Percentiles rank a stretch among this genome's conserved stretches.
These are phyloP conservation scores for Hebeloma cylindrosporum DNA, from an alignment of 768 basidiomycete genomes.

Conservation along the genomic window DNA sequence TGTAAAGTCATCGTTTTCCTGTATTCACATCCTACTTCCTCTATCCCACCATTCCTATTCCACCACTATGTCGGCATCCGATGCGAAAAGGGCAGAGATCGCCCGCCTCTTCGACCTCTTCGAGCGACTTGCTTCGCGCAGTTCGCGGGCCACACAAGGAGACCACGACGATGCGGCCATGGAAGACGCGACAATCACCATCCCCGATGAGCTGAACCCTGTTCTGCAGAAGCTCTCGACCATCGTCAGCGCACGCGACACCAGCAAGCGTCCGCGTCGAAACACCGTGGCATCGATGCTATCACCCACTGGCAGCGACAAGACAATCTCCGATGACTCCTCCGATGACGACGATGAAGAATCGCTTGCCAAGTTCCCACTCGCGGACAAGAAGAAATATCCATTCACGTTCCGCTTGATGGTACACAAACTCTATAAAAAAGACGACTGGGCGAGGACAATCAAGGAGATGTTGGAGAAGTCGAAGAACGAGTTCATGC, in stretches of 20 bases:
- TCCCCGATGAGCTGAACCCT: slow-evolving; percentile 17
- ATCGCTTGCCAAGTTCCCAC: slow-evolving; percentile 42
- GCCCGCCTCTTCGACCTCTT: slow-evolving; percentile 54
- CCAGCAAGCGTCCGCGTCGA: slow-evolving; percentile 18
- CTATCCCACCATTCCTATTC: background rate
- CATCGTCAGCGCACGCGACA: slow-evolving; percentile 17
- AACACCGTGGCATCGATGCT: slow-evolving; percentile 27
- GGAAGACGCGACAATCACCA: slow-evolving; percentile 25
- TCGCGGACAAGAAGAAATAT: slow-evolving; percentile 38
- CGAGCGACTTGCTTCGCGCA: slow-evolving; percentile 49
- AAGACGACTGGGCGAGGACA: slow-evolving; percentile 58
- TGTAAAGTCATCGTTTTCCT: slow-evolving; percentile 1
- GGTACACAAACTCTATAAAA: slow-evolving; percentile 63
- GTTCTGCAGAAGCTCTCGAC: slow-evolving; percentile 33
- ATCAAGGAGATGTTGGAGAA: slow-evolving; percentile 52
- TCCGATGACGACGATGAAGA: slow-evolving; percentile 24
- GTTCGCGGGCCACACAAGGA: slow-evolving; percentile 30
- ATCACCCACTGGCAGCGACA: slow-evolving; percentile 16
- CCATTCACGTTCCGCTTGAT: slow-evolving; percentile 68
- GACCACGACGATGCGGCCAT: slow-evolving; percentile 18
- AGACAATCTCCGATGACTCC: slow-evolving; percentile 4
- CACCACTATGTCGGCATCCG: slow-evolving; percentile 19
- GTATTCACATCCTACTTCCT: slow-evolving; percentile 4
- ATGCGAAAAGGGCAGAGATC: slow-evolving; percentile 50
- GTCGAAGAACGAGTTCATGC: slow-evolving; percentile 57